Conservation (phyloP, 2,329 filamentous ascomycete genomes). For the Diplocarpon mali region DNA sequence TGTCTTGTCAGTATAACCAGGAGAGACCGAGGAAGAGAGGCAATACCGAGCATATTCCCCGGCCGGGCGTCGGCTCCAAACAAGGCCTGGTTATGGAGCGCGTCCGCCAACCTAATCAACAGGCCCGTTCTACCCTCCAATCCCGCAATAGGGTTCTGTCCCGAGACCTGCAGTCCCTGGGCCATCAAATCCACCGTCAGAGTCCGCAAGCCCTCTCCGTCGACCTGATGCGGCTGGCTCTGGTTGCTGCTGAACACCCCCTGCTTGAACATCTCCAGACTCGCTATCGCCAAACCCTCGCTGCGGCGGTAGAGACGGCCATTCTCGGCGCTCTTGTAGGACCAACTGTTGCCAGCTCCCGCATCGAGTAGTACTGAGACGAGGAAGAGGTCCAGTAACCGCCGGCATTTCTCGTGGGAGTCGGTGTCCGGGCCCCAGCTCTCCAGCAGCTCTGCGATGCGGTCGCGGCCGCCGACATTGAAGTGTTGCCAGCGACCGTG, state of each 20-base stretch:
- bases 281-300: conserved; percentile 72
- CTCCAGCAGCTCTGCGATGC: conserved; percentile 58
- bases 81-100: conserved; percentile 67
- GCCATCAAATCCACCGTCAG: conserved; percentile 66
- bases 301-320: conserved; percentile 73
- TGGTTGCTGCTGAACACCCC: conserved; percentile 79
- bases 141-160: conserved; percentile 72
- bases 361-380: conserved; percentile 77
- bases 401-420: conserved; percentile 60
- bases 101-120: conserved; percentile 62
- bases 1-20: conserved; percentile 12
- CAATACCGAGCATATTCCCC: conserved; percentile 83
- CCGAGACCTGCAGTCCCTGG: conserved; percentile 73
- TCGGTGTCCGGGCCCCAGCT: conserved; percentile 61
- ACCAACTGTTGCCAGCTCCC: conserved; percentile 83
- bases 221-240: conserved; percentile 77
- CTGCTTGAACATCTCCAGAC: conserved; percentile 84
- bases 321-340: conserved; percentile 84
- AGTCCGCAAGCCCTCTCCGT: conserved; percentile 65
- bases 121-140: conserved; percentile 76
- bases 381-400: conserved; percentile 68
- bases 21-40: neutral
- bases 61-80: conserved; percentile 79
- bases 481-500: conserved; percentile 82
- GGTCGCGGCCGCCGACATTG: conserved; percentile 64